Conservation (phyloP, 257 asterid genomes). For the Plantago ovata region DNA sequence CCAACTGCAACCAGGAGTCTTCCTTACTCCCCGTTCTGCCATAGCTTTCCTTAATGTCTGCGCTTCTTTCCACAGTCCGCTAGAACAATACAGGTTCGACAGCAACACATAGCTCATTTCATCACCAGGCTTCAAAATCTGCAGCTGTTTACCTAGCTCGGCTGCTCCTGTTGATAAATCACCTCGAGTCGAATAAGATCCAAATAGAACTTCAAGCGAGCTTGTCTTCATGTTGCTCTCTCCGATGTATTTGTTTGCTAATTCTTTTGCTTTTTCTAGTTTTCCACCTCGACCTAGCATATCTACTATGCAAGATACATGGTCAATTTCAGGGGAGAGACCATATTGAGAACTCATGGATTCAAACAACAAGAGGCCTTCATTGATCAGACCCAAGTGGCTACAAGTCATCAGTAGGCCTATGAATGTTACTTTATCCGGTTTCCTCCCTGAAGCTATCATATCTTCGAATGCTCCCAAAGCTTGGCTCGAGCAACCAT, state of each 20-base stretch:
- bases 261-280: conserved; percentile 44
- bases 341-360: conserved; percentile 44
- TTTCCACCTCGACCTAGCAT: conserved; percentile 61
- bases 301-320: conserved; percentile 60
- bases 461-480: conserved; percentile 41
- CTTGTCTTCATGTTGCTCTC: conserved; percentile 18
- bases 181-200: conserved; percentile 44
- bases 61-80: conserved; percentile 72
- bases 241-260: conserved; percentile 29
- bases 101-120: conserved; percentile 69
- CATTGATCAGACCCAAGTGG: conserved; percentile 55
- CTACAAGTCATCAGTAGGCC: conserved; percentile 77
- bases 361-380: conserved; percentile 44
- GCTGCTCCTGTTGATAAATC: conserved; percentile 27
- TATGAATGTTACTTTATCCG: conserved; percentile 72
- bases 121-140: conserved; percentile 41
- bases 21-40: conserved; percentile 50
- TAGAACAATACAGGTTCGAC: conserved; percentile 65
- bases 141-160: conserved; percentile 42
- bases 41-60: conserved; percentile 49
- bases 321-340: conserved; percentile 53
- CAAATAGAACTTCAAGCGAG: conserved; percentile 48
- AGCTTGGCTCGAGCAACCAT: conserved; percentile 42
- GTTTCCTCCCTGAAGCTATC: conserved; percentile 43
- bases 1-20: conserved; percentile 68